Evolutionary conservation across 306 rosid genomes (phyloP).

Genomic region (Echinosophora koreensis): DNA sequence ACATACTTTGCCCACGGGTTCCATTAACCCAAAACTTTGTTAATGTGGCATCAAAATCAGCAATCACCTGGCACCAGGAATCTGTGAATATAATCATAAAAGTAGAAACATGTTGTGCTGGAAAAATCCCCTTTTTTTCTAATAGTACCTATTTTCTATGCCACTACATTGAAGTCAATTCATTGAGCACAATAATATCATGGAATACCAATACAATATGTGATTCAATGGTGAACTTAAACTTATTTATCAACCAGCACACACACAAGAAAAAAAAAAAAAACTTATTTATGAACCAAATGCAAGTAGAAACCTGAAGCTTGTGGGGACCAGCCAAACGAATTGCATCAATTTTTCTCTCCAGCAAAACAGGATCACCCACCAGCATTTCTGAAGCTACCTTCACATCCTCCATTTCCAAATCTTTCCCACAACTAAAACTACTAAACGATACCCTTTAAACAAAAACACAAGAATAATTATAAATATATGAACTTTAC

Average conservation of each 20-base stretch:
- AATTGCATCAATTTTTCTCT: constrained; percentile 61
- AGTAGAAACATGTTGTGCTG: not conserved
- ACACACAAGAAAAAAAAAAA: not conserved
- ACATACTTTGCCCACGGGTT: constrained; percentile 79
- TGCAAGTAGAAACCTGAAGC: constrained; percentile 62
- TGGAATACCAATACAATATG: not conserved
- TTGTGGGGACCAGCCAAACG: constrained; percentile 66
- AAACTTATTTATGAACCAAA: constrained; percentile 11
- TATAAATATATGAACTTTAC: not conserved
- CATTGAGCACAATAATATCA: not conserved
- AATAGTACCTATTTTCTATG: not conserved
- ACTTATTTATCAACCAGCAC: not conserved
- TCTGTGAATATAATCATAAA: constrained; percentile 41
- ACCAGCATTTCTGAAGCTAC: constrained; percentile 45
- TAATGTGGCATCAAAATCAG: constrained; percentile 93
- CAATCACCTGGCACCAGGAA: constrained; percentile 66
- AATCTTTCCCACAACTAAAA: constrained; percentile 39
- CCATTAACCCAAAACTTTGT: constrained; percentile 79
- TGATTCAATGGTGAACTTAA: not conserved
- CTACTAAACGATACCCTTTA: constrained; percentile 51
- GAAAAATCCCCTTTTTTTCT: not conserved
- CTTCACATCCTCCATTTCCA: constrained; percentile 55
- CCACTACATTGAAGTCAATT: constrained; percentile 18
- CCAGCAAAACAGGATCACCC: constrained; percentile 54
- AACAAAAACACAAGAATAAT: not conserved